These are phyloP conservation scores for Butyriboletus regius DNA, from an alignment of 1,284 basidiomycete genomes.

Conservation along the genomic window DNA sequence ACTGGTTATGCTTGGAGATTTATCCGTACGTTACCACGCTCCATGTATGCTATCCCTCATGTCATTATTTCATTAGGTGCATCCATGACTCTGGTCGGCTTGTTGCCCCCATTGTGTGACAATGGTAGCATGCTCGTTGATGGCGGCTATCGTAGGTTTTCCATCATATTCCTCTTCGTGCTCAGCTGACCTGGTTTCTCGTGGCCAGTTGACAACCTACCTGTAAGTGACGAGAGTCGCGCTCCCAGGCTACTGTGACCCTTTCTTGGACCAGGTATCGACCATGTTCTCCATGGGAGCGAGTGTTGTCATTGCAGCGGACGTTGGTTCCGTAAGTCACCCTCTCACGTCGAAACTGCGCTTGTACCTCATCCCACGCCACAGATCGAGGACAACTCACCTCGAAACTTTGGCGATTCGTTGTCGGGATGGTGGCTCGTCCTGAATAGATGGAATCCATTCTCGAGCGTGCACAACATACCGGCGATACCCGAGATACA, in stretches of 20 bases:
- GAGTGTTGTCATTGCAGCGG: constrained; percentile 86
- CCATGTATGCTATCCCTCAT: not conserved
- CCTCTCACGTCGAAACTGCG: not conserved
- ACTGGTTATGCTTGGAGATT: constrained; percentile 91
- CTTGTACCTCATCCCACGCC: not conserved
- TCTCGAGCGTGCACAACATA: constrained; percentile 72
- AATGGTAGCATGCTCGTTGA: constrained; percentile 92
- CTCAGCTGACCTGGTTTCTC: constrained; percentile 4
- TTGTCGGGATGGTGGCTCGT: constrained; percentile 96
- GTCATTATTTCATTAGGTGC: constrained; percentile 50
- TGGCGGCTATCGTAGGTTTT: constrained; percentile 75
- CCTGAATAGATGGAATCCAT: constrained; percentile 88
- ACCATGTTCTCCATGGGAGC: constrained; percentile 91
- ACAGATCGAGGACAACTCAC: constrained; percentile 88
- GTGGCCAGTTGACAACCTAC: constrained; percentile 77
- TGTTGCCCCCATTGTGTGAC: constrained; percentile 91
- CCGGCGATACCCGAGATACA: constrained; percentile 96
- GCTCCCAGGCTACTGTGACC: not conserved
- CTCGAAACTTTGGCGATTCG: constrained; percentile 88
- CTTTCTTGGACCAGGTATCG: constrained; percentile 52
- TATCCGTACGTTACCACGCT: constrained; percentile 52
- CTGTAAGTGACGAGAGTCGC: constrained; percentile 41
- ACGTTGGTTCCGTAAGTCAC: constrained; percentile 78
- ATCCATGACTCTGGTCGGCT: constrained; percentile 94
- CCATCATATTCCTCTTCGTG: not conserved